phyloP scores from a whole-genome alignment of 257 asterid genomes.

The Solanum sparsipilum region DNA sequence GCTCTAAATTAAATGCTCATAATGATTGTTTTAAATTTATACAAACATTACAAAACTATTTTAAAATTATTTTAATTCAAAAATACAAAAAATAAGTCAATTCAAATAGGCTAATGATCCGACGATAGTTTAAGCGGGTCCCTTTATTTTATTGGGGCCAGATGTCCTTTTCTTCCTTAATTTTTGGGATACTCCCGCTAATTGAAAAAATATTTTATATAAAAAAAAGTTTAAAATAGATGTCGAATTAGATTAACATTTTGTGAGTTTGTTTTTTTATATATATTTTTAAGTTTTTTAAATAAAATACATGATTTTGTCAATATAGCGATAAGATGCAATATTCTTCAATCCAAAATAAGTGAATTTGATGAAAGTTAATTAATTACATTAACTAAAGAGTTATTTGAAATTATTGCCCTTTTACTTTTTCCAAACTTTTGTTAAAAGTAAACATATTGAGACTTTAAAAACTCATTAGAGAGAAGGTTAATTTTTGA shows the following conservation, averaged over 20 bases:
- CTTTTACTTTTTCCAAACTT: background rate
- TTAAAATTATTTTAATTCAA: too few relatives aligned
- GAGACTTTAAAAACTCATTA: background rate
- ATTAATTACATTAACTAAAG: too few relatives aligned
- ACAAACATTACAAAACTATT: too few relatives aligned
- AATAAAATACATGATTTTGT: background rate
- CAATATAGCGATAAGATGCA: background rate
- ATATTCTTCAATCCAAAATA: background rate
- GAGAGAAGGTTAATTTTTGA: background rate
- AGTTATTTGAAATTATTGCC: background rate
- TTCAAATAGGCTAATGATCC: too few relatives aligned
- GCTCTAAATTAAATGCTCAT: too few relatives aligned
- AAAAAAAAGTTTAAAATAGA: background rate
- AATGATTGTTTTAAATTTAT: too few relatives aligned
- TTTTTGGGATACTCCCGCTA: background rate
- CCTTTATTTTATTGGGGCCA: background rate
- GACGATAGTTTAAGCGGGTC: background rate
- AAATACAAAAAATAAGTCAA: too few relatives aligned
- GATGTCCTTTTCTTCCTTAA: background rate
- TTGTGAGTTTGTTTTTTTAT: background rate
- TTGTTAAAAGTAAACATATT: background rate
- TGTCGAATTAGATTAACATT: background rate
- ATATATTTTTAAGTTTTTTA: background rate
- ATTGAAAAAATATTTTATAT: background rate
- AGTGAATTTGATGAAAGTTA: background rate